Evolutionary conservation across 345 rosid genomes (phyloP), one percentile per base, ranked within the genome.

Genomic region (Arabidopsis thaliana): DNA sequence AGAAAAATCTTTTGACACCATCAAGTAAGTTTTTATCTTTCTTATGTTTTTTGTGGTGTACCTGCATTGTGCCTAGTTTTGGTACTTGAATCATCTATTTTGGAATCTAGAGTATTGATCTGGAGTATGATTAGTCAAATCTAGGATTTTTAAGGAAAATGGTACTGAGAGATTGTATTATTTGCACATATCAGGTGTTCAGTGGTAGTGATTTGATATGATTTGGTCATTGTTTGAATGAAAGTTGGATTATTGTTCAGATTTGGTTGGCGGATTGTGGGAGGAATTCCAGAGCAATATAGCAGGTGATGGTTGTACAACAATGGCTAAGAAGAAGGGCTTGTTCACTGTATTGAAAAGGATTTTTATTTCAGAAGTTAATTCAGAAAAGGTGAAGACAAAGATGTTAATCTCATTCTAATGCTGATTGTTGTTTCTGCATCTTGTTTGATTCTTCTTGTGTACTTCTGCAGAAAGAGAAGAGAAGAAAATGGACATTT

Each of bases 251-350:
- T 38, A 12, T 11, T 13, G 53, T 55, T 71, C 42, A 70, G 66
- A 55, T 77, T 67, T 63, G 60, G 59, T 63, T 66, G 20, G 14
- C 25, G 44, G 45, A 22, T 12, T 13, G 65, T n/a, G 20, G 16
- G 50, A 28, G 42, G 16, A 37, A 20, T 59, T n/a, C 3, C 42
- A 44, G 41, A n/a, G 56, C 1, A 30, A 24, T 34, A 52, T 14
- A 28, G 20, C 55, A 71, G 67, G 71, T 72, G 51, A 66, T 79
- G 71, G 62, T 84, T 71, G 78, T 82, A 76, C 62, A 79, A 69
- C 73, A 69, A 89, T 89, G 93, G 85, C 84, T 30, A 88, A 86
- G 90, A 89, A 85, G 85, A 89, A 82, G 67, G 82, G 90, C 63
- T 87, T 93, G 91, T 79, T 94, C 82, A 83, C 72, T 81, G 60